Percentiles rank a stretch among this genome's conserved stretches.
These are phyloP conservation scores for Penicillium sp. DNA, from an alignment of 2,329 filamentous ascomycete genomes.

Conservation along the genomic window DNA sequence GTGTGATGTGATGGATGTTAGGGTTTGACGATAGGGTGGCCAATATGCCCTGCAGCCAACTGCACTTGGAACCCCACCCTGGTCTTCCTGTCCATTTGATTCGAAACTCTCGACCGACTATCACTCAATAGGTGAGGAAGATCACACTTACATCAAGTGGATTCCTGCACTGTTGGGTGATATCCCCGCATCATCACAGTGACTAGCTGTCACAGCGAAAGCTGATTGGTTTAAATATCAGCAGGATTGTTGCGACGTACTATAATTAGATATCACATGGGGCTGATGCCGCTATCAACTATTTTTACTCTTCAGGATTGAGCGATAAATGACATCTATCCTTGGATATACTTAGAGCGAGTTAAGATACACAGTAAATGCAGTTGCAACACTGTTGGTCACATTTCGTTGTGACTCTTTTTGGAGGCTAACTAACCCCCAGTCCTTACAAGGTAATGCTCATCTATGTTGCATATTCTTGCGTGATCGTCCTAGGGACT, in stretches of 20 bases:
- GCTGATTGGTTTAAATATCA: not conserved
- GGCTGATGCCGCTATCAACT: not conserved
- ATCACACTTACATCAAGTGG: not conserved
- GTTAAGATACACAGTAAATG: not conserved
- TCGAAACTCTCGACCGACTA: not conserved
- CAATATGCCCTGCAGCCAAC: constrained; percentile 11
- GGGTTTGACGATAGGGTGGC: constrained; percentile 10
- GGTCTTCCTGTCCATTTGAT: not conserved
- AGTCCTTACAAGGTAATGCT: not conserved
- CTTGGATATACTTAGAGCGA: not conserved
- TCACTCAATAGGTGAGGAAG: not conserved
- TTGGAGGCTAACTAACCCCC: not conserved
- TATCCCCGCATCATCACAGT: constrained; percentile 8
- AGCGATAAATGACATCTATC: not conserved
- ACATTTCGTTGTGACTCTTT: not conserved
- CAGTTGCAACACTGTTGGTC: not conserved
- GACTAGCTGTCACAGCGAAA: constrained; percentile 5
- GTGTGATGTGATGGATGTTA: constrained; percentile 1
- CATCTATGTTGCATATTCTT: not conserved
- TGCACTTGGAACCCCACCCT: constrained; percentile 3
- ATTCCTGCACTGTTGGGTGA: not conserved
- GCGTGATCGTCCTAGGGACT: not conserved
- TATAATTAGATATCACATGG: constrained; percentile 3
- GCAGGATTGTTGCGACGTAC: not conserved
- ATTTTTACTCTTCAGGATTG: not conserved